Base-by-base conservation (phyloP, 1,139 yeast species). In the Pichiaceae sp. region DNA sequence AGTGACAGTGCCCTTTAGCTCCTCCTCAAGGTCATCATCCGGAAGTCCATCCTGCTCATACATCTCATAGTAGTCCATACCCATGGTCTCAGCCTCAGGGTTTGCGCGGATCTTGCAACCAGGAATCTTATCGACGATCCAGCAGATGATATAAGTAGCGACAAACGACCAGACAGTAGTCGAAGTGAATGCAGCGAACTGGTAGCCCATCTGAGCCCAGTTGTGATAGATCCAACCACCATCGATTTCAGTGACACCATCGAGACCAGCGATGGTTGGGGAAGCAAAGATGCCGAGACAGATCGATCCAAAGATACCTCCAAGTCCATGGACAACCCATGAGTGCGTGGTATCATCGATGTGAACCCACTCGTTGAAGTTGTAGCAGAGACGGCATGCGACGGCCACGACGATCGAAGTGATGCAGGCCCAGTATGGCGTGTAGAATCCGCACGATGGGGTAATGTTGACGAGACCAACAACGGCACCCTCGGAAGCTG, bases 171-270 rank as follows among this genome's bases (percentile, higher is more conserved):
- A 70, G 2, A 57, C 60, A 15, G 53, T 45, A 36, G 61, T 62
- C 1, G 69, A 48, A 28, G 49, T 41, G 52, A 64, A 58, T 19
- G 67, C 70, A 4, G 75, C 74, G 33, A 70, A 50, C 49, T 70
- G 74, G 42, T 67, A 66, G 20, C 75, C 76, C 56, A 70, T 54
- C 51, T 70, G 76, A 18, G 49, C 53, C 63, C 68, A 70, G 46
- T 70, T 60, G 37, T 68, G 72, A 51, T 59, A 64, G 37, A 70
- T 62, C 76, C 76, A 70, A 21, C 75, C 75, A 30, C 72, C 71
- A 4, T 50, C 59, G 39, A 67, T 68, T 26, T 52, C 70, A 8
- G 73, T 65, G 18, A 52, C 57, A 6, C 74, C 75, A 42, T 70
- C 70, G 38, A 68, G 60, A 4, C 63, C 64, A 2, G 75, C 70